A percentile compares a stretch with the other conserved stretches of the same genome.
phyloP scores from a whole-genome alignment of 129 eudicot species.

The Erigeron canadensis region DNA sequence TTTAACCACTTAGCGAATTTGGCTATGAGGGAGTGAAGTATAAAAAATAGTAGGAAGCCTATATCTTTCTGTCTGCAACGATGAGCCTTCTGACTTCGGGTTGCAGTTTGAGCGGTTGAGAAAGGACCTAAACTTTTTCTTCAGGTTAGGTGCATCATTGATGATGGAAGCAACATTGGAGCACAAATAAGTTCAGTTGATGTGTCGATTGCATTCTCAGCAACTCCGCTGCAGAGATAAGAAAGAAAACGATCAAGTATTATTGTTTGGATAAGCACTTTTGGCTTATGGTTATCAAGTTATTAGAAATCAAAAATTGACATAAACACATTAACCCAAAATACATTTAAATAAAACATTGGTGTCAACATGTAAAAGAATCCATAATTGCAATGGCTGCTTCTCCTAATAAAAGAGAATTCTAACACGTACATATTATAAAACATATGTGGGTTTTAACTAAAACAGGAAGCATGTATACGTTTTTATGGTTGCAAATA shows the following conservation, averaged over 20 bases:
- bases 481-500: no score
- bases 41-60: not conserved
- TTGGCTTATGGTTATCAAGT: no score
- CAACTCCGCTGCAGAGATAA: conserved; percentile 90
- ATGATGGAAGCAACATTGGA: conserved; percentile 90
- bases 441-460: no score
- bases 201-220: conserved; percentile 84
- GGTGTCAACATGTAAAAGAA: not conserved
- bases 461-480: no score
- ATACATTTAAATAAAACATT: no score
- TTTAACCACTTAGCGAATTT: not conserved
- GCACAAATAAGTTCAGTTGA: conserved; percentile 93
- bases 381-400: not conserved
- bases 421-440: no score
- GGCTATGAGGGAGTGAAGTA: not conserved
- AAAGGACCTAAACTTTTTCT: no score
- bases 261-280: not conserved
- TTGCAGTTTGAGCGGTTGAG: no score
- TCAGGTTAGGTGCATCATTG: conserved; percentile 85
- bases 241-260: conserved; percentile 2
- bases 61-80: not conserved
- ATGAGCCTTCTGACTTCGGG: not conserved
- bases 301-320: no score
- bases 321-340: no score
- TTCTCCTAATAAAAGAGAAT: no score